Percentiles rank a stretch among this genome's conserved stretches.
Conservation (phyloP, 1,284 basidiomycete genomes). For the Leccinum griseonigrum region DNA sequence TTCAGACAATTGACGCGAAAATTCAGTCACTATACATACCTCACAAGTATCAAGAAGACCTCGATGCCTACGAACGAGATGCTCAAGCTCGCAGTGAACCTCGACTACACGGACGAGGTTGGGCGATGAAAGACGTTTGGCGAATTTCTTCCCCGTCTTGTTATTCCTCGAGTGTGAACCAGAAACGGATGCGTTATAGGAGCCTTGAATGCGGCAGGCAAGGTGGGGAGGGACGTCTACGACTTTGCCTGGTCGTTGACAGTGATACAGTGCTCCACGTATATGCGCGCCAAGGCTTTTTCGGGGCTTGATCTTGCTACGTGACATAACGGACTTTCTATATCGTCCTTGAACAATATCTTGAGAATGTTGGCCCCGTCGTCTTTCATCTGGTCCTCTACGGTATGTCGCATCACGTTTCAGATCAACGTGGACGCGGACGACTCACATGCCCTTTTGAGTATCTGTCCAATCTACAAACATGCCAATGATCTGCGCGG, state of each 20-base stretch:
- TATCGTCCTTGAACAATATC: slow-evolving; percentile 48
- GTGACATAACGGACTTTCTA: slow-evolving; percentile 39
- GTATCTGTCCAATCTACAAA: slow-evolving; percentile 96
- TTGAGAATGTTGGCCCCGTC: slow-evolving; percentile 67
- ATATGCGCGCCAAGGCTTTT: no score
- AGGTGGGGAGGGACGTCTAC: slow-evolving; percentile 82
- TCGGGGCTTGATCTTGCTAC: not conserved
- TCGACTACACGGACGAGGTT: slow-evolving; percentile 95
- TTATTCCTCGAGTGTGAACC: slow-evolving; percentile 81
- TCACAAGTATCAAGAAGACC: slow-evolving; percentile 53
- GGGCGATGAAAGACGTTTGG: slow-evolving; percentile 88
- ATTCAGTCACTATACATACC: not conserved
- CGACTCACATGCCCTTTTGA: slow-evolving; percentile 67
- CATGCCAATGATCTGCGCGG: slow-evolving; percentile 79
- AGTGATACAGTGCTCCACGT: no score
- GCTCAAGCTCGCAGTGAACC: slow-evolving; percentile 75
- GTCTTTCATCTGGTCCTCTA: slow-evolving; percentile 42
- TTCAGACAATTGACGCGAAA: slow-evolving; percentile 39
- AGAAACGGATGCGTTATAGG: slow-evolving; percentile 83
- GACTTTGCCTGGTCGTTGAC: slow-evolving; percentile 61
- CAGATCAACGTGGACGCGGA: slow-evolving; percentile 3
- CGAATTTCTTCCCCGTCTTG: slow-evolving; percentile 97
- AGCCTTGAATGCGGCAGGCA: slow-evolving; percentile 81
- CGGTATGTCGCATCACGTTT: not conserved
- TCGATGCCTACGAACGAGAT: slow-evolving; percentile 65